Base-by-base conservation (phyloP, 129 eudicot genomes). In the Artemisia annua region DNA sequence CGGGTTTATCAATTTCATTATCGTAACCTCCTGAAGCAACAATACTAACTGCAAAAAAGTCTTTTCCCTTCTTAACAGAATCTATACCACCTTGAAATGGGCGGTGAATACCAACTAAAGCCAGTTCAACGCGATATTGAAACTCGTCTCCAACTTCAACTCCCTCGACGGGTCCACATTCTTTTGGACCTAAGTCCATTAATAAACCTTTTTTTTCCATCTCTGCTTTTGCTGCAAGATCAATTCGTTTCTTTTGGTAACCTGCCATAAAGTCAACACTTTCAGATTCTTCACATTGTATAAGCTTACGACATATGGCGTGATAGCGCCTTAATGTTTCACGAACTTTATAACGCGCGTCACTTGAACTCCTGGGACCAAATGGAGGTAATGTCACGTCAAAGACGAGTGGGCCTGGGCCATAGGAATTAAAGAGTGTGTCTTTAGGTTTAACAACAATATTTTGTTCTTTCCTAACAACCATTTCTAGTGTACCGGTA, bases 61-160 rank as follows among this genome's bases (percentile, higher is more conserved):
- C 44, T 13, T 74, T 74, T 2, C 74, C 67, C n/a, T 66, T 63
- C 48, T 78, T 86, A 53, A 78, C 57, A 55, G 26, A 80, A 81
- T 90, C 98, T 80, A 94, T 94, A 57, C 98, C 98, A 14, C 79
- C 86, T 69, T 90, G 97, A 75, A 53, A 83, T 1, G 73, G 79
- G 48, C 95, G 84, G 66, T 94, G 98, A 77, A 94, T 61, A 8
- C 97, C 98, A 49, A 90, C 85, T 67, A 90, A 73, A 11, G 93
- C 89, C 44, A 94, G 97, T 83, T 94, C 97, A 16, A 88, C 92
- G 12, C 98, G 81, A 67, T 76, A 94, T 49, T 84, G 90, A 58
- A 94, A 94, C 82, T 87, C 92, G 16, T 94, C 98, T 1, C 97
- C 97, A 16, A 94, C 85, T 75, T 94, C 96, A 15, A 94, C 85